A percentile compares a stretch with the other conserved stretches of the same genome.
Evolutionary conservation across 108 stramenopile species (phyloP).

Genomic region (Fragilaria crotonensis): DNA sequence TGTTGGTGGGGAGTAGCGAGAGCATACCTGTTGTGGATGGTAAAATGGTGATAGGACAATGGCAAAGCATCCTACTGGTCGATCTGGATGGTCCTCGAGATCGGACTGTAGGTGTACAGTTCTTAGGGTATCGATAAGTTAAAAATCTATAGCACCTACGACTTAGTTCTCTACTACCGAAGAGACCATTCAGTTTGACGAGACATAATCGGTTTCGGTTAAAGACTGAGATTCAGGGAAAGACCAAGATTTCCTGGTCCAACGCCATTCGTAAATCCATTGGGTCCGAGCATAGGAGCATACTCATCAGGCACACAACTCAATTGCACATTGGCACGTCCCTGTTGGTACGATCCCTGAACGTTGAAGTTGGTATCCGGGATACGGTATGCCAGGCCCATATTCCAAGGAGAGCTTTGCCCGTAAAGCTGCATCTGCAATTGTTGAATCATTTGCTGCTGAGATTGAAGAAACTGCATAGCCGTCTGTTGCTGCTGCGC

Average conservation of each 20-base stretch:
- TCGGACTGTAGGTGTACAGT: constrained; percentile 71
- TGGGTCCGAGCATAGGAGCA: constrained; percentile 90
- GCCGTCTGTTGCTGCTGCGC: constrained; percentile 85
- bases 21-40: constrained; percentile 78
- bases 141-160: too few relatives aligned
- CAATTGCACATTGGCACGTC: constrained; percentile 87
- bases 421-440: constrained; percentile 92
- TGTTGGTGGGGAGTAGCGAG: constrained; percentile 73
- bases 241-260: constrained; percentile 95
- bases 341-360: constrained; percentile 91
- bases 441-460: constrained; percentile 94
- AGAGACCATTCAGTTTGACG: too few relatives aligned
- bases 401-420: constrained; percentile 87
- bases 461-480: constrained; percentile 91
- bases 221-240: constrained; percentile 91
- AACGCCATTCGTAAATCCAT: constrained; percentile 96
- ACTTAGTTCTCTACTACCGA: too few relatives aligned
- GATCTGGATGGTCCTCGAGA: constrained; percentile 80
- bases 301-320: constrained; percentile 96
- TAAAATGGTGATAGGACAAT: constrained; percentile 73
- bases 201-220: too few relatives aligned
- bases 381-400: constrained; percentile 94
- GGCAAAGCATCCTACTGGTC: constrained; percentile 78
- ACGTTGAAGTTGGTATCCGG: constrained; percentile 96
- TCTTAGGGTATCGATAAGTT: constrained; percentile 81